Percentiles rank a stretch among this genome's conserved stretches.
phyloP scores from a whole-genome alignment of 306 rosid genomes.

The Pterocarpus macrocarpus region DNA sequence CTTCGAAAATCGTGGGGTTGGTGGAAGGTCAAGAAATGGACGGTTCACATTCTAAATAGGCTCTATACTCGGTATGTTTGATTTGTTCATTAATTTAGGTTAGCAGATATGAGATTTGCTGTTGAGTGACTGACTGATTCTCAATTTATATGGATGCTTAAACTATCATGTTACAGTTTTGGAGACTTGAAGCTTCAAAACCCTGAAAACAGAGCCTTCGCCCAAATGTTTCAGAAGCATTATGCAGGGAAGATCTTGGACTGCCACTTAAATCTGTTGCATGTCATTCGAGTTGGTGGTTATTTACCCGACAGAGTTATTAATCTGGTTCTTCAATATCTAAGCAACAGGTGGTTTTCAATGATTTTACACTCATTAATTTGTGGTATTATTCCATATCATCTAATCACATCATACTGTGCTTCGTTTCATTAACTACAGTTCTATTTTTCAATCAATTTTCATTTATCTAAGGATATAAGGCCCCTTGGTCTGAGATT shows the following conservation, averaged over 20 bases:
- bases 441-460: neutral
- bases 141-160: constrained; percentile 11
- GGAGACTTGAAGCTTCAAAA: constrained; percentile 96
- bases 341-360: constrained; percentile 81
- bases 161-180: constrained; percentile 61
- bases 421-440: neutral
- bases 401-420: neutral
- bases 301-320: constrained; percentile 95
- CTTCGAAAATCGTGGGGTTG: constrained; percentile 94
- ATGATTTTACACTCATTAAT: neutral
- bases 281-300: constrained; percentile 84
- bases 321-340: constrained; percentile 88
- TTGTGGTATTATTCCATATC: neutral
- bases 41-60: constrained; percentile 91
- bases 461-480: neutral
- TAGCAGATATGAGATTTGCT: neutral
- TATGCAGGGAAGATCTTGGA: constrained; percentile 94
- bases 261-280: constrained; percentile 85
- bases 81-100: too few relatives aligned
- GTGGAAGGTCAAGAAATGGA: constrained; percentile 99
- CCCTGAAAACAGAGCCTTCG: constrained; percentile 91
- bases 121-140: constrained; percentile 2
- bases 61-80: constrained; percentile 83
- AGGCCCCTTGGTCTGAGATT: too few relatives aligned
- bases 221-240: constrained; percentile 95